Percentiles rank a stretch among this genome's conserved stretches.
These are phyloP conservation scores for Tagetes erecta DNA, from an alignment of 129 eudicot genomes.

Conservation along the genomic window DNA sequence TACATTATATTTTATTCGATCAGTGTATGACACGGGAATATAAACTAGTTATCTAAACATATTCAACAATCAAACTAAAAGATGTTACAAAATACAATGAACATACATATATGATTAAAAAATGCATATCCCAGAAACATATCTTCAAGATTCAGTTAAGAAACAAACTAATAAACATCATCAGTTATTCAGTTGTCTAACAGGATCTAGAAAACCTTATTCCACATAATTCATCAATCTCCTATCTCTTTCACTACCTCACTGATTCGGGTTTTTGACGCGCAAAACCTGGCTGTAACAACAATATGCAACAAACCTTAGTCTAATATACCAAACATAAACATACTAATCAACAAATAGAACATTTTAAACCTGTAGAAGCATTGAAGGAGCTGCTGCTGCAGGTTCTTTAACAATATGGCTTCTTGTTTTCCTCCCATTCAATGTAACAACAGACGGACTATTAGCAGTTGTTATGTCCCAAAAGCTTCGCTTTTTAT, in stretches of 20 bases:
- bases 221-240: constrained; percentile 21
- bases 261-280: constrained; percentile 51
- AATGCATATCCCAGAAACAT: constrained; percentile 13
- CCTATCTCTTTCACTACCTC: constrained; percentile 33
- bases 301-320: constrained; percentile 44
- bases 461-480: constrained; percentile 84
- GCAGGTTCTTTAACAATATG: constrained; percentile 50
- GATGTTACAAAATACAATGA: constrained; percentile 29
- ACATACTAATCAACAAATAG: background rate
- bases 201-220: constrained; percentile 22
- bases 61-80: background rate
- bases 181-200: constrained; percentile 22
- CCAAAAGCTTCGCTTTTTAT: constrained; percentile 79
- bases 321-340: constrained; percentile 20
- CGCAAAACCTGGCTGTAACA: constrained; percentile 83
- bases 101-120: background rate
- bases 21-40: too few relatives aligned
- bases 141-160: constrained; percentile 7
- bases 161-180: constrained; percentile 14
- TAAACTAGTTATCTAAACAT: too few relatives aligned
- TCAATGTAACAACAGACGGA: constrained; percentile 59
- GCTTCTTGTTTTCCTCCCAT: constrained; percentile 80
- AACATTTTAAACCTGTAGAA: constrained; percentile 66
- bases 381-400: constrained; percentile 70
- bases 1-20: too few relatives aligned